These are phyloP conservation scores for Malassezia equina DNA, from an alignment of 1,284 basidiomycete genomes.

Conservation along the genomic window DNA sequence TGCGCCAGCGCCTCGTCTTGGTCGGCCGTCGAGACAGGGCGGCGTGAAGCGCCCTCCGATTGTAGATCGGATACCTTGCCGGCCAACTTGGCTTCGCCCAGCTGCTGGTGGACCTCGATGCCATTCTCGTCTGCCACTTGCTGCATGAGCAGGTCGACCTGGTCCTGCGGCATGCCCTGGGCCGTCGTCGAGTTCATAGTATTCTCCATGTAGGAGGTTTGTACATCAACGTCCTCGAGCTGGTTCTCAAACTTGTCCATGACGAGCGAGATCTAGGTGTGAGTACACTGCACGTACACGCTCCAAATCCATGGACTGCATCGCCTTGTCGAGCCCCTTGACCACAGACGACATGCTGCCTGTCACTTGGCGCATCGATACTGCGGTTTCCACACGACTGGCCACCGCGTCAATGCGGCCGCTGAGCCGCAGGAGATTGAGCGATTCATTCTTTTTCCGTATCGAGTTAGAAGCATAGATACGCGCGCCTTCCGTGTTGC, in stretches of 20 bases:
- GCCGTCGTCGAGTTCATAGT: constrained; percentile 90
- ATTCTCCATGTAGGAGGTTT: constrained; percentile 96
- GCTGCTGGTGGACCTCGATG: constrained; percentile 83
- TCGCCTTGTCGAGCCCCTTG: constrained; percentile 94
- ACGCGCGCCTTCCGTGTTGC: constrained; percentile 91
- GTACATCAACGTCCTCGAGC: constrained; percentile 93
- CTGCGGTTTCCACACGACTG: constrained; percentile 94
- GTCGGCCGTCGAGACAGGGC: constrained; percentile 17
- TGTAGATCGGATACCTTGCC: constrained; percentile 51
- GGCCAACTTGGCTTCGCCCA: constrained; percentile 60
- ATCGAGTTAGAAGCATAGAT: constrained; percentile 99
- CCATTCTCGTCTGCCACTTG: constrained; percentile 96
- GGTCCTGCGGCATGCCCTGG: constrained; percentile 86
- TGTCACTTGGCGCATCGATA: constrained; percentile 78
- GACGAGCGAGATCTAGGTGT: constrained; percentile 75
- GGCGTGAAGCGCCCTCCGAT: neutral
- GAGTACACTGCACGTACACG: constrained; percentile 55
- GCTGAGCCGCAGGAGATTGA: constrained; percentile 56
- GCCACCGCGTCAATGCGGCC: constrained; percentile 84
- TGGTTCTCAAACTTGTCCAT: constrained; percentile 99
- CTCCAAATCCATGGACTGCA: constrained; percentile 99
- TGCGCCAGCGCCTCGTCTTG: constrained; percentile 58
- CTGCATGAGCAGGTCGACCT: constrained; percentile 81
- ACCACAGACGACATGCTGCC: constrained; percentile 94
- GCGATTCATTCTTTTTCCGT: constrained; percentile 87